These are phyloP conservation scores for Aspergillus baeticus DNA, from an alignment of 495 filamentous ascomycete genomes.

Conservation along the genomic window DNA sequence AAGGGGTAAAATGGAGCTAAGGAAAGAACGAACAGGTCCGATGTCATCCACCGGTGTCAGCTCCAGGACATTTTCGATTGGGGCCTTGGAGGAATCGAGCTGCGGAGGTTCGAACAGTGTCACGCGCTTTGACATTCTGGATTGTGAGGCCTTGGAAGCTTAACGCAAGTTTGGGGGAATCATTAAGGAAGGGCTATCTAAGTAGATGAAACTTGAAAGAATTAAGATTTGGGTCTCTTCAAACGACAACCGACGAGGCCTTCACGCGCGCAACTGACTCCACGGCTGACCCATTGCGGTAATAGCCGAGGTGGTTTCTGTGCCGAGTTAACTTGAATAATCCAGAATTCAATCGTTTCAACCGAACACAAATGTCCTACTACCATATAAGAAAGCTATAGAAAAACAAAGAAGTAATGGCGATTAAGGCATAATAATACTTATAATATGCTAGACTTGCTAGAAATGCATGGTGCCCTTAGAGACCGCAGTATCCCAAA, in stretches of 20 bases:
- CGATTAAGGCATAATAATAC: too few relatives aligned
- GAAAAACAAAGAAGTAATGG: too few relatives aligned
- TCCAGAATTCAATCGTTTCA: background rate
- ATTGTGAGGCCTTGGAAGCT: background rate
- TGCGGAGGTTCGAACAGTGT: conserved; percentile 79
- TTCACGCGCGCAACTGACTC: conserved; percentile 6
- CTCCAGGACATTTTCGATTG: conserved; percentile 87
- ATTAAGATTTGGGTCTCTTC: background rate
- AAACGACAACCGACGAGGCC: background rate
- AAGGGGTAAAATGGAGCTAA: background rate
- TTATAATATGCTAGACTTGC: too few relatives aligned
- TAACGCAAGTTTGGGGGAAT: background rate
- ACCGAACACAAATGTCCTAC: too few relatives aligned
- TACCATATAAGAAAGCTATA: too few relatives aligned
- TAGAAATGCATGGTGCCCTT: background rate
- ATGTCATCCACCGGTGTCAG: conserved; percentile 78
- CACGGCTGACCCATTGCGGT: conserved; percentile 18
- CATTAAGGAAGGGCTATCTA: background rate
- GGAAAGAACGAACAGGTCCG: conserved; percentile 59
- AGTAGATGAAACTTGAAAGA: background rate
- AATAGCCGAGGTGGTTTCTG: conserved; percentile 22
- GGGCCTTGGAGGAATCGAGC: conserved; percentile 66
- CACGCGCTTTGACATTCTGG: conserved; percentile 34
- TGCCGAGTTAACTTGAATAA: conserved; percentile 10
- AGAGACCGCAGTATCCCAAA: background rate